Base-by-base conservation (phyloP, 805 yeast genomes). In the Isabelozyma gotoi region DNA sequence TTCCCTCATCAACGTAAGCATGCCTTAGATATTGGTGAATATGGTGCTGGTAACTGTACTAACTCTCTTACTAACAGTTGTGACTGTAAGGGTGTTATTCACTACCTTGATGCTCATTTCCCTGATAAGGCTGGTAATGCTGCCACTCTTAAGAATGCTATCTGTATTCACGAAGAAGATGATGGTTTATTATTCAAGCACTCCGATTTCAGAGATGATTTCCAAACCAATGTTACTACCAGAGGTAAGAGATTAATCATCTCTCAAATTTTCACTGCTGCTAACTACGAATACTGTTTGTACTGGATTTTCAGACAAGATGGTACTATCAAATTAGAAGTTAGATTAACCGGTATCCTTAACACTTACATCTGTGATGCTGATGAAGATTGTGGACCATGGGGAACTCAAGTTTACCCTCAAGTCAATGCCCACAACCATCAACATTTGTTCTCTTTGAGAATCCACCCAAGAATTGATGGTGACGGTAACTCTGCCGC, bases 111-210 rank as follows among this genome's bases (percentile, higher is more conserved):
- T 65, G 91, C 88, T n/a, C 82, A 80, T 63, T 83, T 84, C 59
- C 74, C 83, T 27, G 81, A 80, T 64, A 77, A 81, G 63, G 63
- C 71, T 7, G 94, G 94, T 60, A 82, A 78, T 17, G 82, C 89
- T 45, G 70, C 81, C 51, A 81, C 88, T 27, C 74, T 85, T 46
- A 84, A 82, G 66, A 84, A 86, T 54, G 92, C 91, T 12, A 77
- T 86, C 48, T 86, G 94, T 67, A 85, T 86, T 56, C 94, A 87
- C 62, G 94, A 86, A 71, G 92, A 86, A 65, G 94, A 87, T 59
- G 90, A 85, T 56, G 92, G 94, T 27, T 65, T 86, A 50, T 68
- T 86, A 51, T 85, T 73, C 76, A 86, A 86, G 72, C 94, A 86
- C 67, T 84, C 92, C 45, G 92, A 86, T 67, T 86, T 84, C 72